Evolutionary conservation across 495 filamentous ascomycete genomes (phyloP).

Genomic region (Ramalina intermedia): DNA sequence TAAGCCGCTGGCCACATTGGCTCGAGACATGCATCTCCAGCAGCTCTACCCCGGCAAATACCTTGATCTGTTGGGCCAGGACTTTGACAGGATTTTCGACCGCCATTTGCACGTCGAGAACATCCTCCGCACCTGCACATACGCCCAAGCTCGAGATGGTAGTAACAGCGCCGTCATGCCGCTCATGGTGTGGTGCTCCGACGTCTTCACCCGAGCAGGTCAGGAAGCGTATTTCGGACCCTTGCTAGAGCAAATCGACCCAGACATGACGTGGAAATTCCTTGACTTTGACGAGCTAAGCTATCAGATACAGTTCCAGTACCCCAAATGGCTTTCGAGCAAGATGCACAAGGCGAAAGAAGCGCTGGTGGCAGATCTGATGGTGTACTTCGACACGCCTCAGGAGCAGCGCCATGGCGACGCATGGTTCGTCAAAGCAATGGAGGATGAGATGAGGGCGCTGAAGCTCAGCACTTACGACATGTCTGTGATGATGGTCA

Average conservation of each 20-base stretch:
- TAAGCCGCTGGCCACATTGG: constrained; percentile 5
- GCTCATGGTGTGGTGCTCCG: constrained; percentile 9
- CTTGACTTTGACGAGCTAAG: constrained; percentile 15
- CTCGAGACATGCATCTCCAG: constrained; percentile 10
- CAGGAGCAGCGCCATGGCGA: constrained; percentile 1
- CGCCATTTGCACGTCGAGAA: not conserved
- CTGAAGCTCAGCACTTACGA: constrained; percentile 7
- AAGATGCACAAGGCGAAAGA: constrained; percentile 6
- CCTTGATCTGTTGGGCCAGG: not conserved
- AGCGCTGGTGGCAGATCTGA: constrained; percentile 7
- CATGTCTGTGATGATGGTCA: constrained; percentile 10
- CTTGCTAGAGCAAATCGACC: constrained; percentile 10
- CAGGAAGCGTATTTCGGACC: constrained; percentile 16
- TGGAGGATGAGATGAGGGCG: constrained; percentile 15
- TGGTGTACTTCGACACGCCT: constrained; percentile 13
- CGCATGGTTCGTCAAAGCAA: constrained; percentile 13
- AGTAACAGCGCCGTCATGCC: constrained; percentile 1
- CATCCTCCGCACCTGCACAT: not conserved
- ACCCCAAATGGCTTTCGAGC: constrained; percentile 6
- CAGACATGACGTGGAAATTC: constrained; percentile 7
- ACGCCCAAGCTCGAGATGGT: not conserved
- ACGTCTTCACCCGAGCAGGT: constrained; percentile 11
- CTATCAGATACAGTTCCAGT: constrained; percentile 17
- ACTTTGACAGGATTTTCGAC: constrained; percentile 1
- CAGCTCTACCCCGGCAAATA: constrained; percentile 14